Percentiles rank a stretch among this genome's conserved stretches.
These are phyloP conservation scores for Clitoria ternatea DNA, from an alignment of 306 rosid species.

Conservation along the genomic window DNA sequence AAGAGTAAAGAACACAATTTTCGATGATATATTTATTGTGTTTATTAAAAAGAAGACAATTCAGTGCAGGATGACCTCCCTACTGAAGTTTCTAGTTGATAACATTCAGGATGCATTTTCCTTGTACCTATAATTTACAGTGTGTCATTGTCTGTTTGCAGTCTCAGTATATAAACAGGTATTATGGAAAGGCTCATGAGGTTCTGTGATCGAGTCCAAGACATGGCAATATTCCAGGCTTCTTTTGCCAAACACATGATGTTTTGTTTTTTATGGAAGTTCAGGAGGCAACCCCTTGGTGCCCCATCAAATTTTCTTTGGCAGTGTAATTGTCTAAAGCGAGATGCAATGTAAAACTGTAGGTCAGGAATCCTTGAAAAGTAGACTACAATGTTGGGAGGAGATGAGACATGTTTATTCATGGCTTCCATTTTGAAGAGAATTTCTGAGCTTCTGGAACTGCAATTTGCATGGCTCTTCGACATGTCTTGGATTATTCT, in stretches of 20 bases:
- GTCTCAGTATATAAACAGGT: slow-evolving; percentile 83
- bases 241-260: slow-evolving; percentile 6
- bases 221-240: slow-evolving; percentile 7
- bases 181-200: slow-evolving; percentile 85
- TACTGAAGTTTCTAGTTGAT: background rate
- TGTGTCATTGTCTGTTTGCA: slow-evolving; percentile 29
- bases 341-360: slow-evolving; percentile 36
- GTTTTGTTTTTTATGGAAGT: slow-evolving; percentile 13
- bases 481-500: slow-evolving; percentile 8
- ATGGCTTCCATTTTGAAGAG: slow-evolving; percentile 27
- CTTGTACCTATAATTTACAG: background rate
- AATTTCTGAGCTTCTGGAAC: slow-evolving; percentile 31
- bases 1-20: background rate
- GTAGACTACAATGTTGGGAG: slow-evolving; percentile 28
- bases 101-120: background rate
- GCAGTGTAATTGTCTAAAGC: slow-evolving; percentile 19
- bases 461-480: slow-evolving; percentile 12
- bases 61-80: background rate
- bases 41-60: background rate
- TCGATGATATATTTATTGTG: background rate
- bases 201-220: slow-evolving; percentile 46
- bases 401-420: slow-evolving; percentile 26
- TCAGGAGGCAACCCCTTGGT: slow-evolving; percentile 40
- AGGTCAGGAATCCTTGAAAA: slow-evolving; percentile 36
- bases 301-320: slow-evolving; percentile 26